phyloP scores from a whole-genome alignment of 257 asterid species.

The Pogostemon cablin region DNA sequence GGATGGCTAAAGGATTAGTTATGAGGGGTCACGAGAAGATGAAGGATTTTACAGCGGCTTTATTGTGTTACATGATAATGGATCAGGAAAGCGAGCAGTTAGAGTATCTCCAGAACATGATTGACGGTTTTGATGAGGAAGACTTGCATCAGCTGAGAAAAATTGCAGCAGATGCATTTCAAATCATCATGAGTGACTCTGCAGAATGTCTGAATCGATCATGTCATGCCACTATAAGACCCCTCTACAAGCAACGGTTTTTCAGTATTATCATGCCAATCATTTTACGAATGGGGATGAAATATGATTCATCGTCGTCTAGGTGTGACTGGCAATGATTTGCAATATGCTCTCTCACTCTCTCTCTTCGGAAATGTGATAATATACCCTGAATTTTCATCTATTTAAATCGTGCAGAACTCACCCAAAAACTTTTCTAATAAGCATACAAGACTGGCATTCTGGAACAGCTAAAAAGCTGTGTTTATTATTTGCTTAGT shows the following conservation, averaged over 20 bases:
- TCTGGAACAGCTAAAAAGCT: slow-evolving; percentile 8
- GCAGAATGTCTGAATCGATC: slow-evolving; percentile 74
- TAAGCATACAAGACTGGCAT: slow-evolving; percentile 16
- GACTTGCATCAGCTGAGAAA: slow-evolving; percentile 57
- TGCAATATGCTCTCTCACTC: not conserved
- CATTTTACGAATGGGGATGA: slow-evolving; percentile 53
- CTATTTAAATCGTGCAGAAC: slow-evolving; percentile 19
- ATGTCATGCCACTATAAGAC: slow-evolving; percentile 73
- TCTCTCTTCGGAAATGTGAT: not conserved
- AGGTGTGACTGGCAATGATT: slow-evolving; percentile 48
- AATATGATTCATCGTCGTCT: slow-evolving; percentile 50
- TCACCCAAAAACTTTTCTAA: slow-evolving; percentile 4
- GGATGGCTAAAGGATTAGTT: slow-evolving; percentile 94
- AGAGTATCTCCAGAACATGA: slow-evolving; percentile 38
- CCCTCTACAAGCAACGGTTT: slow-evolving; percentile 95
- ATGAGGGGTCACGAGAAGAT: slow-evolving; percentile 95
- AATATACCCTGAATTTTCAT: slow-evolving; percentile 17
- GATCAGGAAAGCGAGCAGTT: slow-evolving; percentile 40
- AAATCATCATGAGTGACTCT: slow-evolving; percentile 81
- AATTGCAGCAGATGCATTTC: slow-evolving; percentile 87
- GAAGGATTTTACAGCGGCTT: slow-evolving; percentile 66
- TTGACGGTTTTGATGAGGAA: slow-evolving; percentile 44
- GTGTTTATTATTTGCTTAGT: slow-evolving; percentile 7
- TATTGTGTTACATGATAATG: slow-evolving; percentile 59
- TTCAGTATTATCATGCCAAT: slow-evolving; percentile 77